Evolutionary conservation across 2,329 filamentous ascomycete genomes (phyloP).

Genomic region (Aspergillus calidoustus): DNA sequence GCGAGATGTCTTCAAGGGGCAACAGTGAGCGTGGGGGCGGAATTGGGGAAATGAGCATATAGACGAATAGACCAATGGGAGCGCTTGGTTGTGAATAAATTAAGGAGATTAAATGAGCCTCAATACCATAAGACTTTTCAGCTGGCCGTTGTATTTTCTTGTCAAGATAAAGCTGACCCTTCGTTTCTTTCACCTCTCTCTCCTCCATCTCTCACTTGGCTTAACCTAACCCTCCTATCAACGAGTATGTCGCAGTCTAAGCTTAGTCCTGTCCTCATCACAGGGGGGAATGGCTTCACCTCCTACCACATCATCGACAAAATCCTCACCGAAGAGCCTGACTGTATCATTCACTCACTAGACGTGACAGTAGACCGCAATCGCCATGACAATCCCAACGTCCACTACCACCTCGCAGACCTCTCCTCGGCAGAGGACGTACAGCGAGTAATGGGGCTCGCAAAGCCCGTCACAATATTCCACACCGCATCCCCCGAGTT

Average conservation of each 20-base stretch:
- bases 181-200: neutral
- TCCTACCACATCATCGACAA: constrained; percentile 18
- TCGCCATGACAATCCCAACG: neutral
- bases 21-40: neutral
- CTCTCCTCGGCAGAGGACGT: constrained; percentile 4
- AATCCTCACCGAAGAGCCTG: constrained; percentile 3
- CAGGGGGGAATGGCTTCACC: constrained; percentile 16
- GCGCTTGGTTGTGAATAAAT: neutral
- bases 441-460: constrained; percentile 6
- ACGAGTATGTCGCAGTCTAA: neutral
- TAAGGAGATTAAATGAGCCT: neutral
- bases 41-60: neutral
- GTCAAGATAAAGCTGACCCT: neutral
- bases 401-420: constrained; percentile 14
- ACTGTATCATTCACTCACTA: constrained; percentile 8
- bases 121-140: neutral
- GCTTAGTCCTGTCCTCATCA: constrained; percentile 14
- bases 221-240: neutral
- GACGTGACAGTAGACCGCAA: constrained; percentile 7
- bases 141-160: neutral
- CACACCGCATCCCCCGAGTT: constrained; percentile 18
- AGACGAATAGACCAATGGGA: neutral
- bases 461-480: constrained; percentile 9
- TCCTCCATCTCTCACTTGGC: neutral
- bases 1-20: neutral